Base-by-base conservation (phyloP, 768 basidiomycete species). In the Rhodotorula toruloides region DNA sequence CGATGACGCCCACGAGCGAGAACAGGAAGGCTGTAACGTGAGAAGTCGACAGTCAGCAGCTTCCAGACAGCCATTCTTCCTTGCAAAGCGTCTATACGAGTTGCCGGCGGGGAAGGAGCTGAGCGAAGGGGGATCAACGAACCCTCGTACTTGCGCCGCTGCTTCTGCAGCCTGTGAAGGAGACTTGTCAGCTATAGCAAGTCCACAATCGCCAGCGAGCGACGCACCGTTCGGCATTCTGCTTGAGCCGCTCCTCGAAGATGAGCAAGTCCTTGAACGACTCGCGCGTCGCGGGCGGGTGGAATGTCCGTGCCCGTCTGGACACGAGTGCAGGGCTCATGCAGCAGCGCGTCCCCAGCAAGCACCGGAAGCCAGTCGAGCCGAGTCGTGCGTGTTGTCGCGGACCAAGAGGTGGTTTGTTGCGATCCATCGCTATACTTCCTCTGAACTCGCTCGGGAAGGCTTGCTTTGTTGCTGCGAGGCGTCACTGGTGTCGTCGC, bases 231-330 rank as follows among this genome's bases (percentile, higher is more conserved):
- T 87, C 84, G 10, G 90, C 91, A 75, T 88, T 97, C 27, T 88
- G 87, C 80, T 96, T 96, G 64, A 99, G 84, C n/a, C 94, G 83
- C 76, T 97, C 93, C 79, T 99, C 94, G 66, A 98, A 97, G 50
- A 91, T 80, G 31, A 97, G 82, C 21, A 99, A 80, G 76, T 99
- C 94, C 50, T 88, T 81, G 77, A 88, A 90, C 3, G 61, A 48
- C 29, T 67, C 61, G 43, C 61, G 61, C 32, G 22, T 62, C 31
- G 66, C 43, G 0, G 61, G 60, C 16, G 66, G 66, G 32, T 67
- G 61, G 22, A 54, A 67, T 17, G 64, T 44, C 21, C 58, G 53
- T 1, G 60, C n/a, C 14, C 53, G 42, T 34, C 49, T 31, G 21
- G n/a, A n/a, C 25, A 47, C 31, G 13, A 22, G 37, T 12, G 0